phyloP scores from a whole-genome alignment of 192 early-diverging fungal species.

The Cetraspora pellucida region DNA sequence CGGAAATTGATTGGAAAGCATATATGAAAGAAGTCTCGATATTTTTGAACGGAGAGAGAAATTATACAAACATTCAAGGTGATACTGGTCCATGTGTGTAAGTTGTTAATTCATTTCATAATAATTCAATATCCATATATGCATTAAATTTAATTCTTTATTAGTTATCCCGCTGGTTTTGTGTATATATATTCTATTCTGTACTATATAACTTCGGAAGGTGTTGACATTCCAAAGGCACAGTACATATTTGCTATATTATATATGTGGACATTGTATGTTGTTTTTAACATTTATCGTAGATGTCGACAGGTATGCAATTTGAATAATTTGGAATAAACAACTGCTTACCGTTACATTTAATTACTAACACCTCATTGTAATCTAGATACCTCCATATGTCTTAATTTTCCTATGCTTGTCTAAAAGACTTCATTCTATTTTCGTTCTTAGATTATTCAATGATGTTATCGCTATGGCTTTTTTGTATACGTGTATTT shows the following conservation, averaged over 20 bases:
- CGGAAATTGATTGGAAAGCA: slow-evolving; percentile 95
- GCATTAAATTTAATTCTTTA: neutral
- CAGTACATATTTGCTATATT: slow-evolving; percentile 85
- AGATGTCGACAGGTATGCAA: slow-evolving; percentile 41
- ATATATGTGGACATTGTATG: slow-evolving; percentile 66
- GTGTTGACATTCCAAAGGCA: slow-evolving; percentile 67
- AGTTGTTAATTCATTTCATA: slow-evolving; percentile 32
- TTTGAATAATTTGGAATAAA: no score
- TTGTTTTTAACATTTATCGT: slow-evolving; percentile 75
- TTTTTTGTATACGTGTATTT: slow-evolving; percentile 69
- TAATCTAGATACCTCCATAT: slow-evolving; percentile 63
- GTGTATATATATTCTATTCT: slow-evolving; percentile 83
- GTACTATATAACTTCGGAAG: slow-evolving; percentile 67
- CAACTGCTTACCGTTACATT: neutral
- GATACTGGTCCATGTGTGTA: slow-evolving; percentile 94
- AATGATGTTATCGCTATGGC: slow-evolving; percentile 93
- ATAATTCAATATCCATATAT: neutral
- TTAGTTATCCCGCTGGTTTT: slow-evolving; percentile 90
- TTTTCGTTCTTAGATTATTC: slow-evolving; percentile 88
- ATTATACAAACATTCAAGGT: slow-evolving; percentile 79
- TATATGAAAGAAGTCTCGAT: slow-evolving; percentile 93
- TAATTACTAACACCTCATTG: neutral
- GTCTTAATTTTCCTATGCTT: slow-evolving; percentile 64
- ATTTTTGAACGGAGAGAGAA: slow-evolving; percentile 78
- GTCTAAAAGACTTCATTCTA: slow-evolving; percentile 91